Percentiles rank a stretch among this genome's conserved stretches.
Conservation (phyloP, 2,329 filamentous ascomycete species). For the Hypoxylon sp. region DNA sequence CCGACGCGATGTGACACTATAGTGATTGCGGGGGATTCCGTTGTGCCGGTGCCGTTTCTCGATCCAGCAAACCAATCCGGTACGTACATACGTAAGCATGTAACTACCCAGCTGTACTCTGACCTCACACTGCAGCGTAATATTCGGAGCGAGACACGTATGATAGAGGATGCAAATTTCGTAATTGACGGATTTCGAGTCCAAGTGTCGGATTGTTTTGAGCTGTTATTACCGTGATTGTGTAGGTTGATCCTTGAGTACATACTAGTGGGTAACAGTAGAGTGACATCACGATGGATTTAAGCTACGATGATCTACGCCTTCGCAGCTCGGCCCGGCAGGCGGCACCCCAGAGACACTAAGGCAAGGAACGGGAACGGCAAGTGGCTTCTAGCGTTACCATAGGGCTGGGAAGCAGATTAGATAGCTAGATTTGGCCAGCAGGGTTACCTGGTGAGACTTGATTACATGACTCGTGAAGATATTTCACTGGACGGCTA, state of each 20-base stretch:
- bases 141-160: constrained; percentile 8
- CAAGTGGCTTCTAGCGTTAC: constrained; percentile 39
- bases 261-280: neutral
- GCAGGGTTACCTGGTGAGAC: neutral
- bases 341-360: constrained; percentile 32
- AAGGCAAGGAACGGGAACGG: constrained; percentile 37
- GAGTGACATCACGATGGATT: constrained; percentile 32
- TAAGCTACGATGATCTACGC: constrained; percentile 33
- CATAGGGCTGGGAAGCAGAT: constrained; percentile 37
- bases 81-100: constrained; percentile 30
- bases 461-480: neutral
- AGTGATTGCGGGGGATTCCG: constrained; percentile 19
- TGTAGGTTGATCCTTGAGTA: neutral
- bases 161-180: neutral
- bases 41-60: neutral
- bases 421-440: constrained; percentile 13
- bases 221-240: neutral
- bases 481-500: neutral
- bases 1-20: constrained; percentile 36
- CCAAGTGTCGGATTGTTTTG: neutral
- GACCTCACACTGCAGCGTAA: constrained; percentile 34
- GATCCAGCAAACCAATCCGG: constrained; percentile 8
- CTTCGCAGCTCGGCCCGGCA: constrained; percentile 32
- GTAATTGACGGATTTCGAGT: neutral
- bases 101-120: constrained; percentile 32